These are phyloP conservation scores for Lagenaria siceraria DNA, from an alignment of 306 rosid species.

Conservation along the genomic window DNA sequence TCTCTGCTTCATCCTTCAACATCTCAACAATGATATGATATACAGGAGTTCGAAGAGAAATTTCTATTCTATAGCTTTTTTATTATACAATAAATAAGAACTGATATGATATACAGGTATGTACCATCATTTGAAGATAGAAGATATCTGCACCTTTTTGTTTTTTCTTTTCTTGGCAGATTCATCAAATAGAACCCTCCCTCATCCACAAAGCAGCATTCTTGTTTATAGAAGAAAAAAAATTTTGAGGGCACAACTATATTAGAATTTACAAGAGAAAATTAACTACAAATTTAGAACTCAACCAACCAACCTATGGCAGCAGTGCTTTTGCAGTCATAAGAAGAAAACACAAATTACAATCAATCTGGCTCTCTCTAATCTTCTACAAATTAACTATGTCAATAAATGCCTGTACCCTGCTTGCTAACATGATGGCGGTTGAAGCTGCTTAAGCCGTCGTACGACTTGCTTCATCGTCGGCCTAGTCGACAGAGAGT, in stretches of 20 bases:
- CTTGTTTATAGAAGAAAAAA: constrained; percentile 23
- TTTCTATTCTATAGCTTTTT: constrained; percentile 21
- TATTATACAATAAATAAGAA: constrained; percentile 26
- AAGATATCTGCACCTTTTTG: constrained; percentile 37
- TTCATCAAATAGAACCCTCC: constrained; percentile 30
- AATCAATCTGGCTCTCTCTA: constrained; percentile 21
- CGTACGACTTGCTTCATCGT: constrained; percentile 84
- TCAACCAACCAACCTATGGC: constrained; percentile 26
- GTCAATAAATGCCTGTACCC: constrained; percentile 24
- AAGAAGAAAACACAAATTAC: constrained; percentile 31
- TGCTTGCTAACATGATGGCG: constrained; percentile 58
- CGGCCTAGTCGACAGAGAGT: constrained; percentile 80
- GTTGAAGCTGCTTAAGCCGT: constrained; percentile 87
- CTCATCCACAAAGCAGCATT: constrained; percentile 24
- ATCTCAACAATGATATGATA: too few relatives aligned
- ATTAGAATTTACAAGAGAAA: constrained; percentile 57
- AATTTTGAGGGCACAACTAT: constrained; percentile 42
- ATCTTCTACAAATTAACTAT: constrained; percentile 34
- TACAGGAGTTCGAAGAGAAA: not conserved
- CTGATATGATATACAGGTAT: constrained; percentile 23
- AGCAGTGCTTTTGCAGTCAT: constrained; percentile 12
- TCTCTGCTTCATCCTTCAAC: too few relatives aligned
- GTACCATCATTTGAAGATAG: constrained; percentile 20
- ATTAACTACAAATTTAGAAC: constrained; percentile 31
- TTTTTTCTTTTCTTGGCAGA: constrained; percentile 50